These are phyloP conservation scores for Capronia americana DNA, from an alignment of 2,329 filamentous ascomycete genomes.

Conservation along the genomic window DNA sequence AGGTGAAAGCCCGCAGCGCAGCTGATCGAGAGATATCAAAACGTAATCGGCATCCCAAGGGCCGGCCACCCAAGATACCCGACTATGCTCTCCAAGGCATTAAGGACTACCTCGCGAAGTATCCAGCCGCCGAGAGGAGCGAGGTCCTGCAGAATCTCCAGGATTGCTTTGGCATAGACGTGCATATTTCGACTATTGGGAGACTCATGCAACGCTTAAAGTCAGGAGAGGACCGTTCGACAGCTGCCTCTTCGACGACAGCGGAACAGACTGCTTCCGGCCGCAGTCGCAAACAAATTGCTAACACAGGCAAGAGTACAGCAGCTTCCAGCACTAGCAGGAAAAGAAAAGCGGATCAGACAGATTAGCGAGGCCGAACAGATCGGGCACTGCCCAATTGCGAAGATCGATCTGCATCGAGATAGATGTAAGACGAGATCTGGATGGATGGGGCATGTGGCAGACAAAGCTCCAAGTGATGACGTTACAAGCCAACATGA, in stretches of 20 bases:
- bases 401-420: not conserved
- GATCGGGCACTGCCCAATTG: not conserved
- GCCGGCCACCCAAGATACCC: not conserved
- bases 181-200: not conserved
- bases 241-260: not conserved
- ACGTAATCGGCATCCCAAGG: not conserved
- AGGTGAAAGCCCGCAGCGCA: constrained; percentile 1
- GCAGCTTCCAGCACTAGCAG: not conserved
- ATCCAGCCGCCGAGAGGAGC: not conserved
- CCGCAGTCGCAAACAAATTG: not conserved
- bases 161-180: not conserved
- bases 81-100: not conserved
- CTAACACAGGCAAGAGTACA: not conserved
- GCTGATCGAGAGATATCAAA: not conserved
- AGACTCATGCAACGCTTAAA: not conserved
- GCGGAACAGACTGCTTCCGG: not conserved
- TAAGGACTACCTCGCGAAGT: not conserved
- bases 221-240: not conserved
- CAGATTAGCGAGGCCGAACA: constrained; percentile 12
- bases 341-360: not conserved
- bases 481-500: constrained; percentile 9
- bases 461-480: constrained; percentile 5
- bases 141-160: not conserved
- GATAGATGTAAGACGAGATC: constrained; percentile 1
- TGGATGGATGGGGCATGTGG: not conserved